Conservation (phyloP, 2,329 filamentous ascomycete genomes). For the Ophiostoma ips region DNA sequence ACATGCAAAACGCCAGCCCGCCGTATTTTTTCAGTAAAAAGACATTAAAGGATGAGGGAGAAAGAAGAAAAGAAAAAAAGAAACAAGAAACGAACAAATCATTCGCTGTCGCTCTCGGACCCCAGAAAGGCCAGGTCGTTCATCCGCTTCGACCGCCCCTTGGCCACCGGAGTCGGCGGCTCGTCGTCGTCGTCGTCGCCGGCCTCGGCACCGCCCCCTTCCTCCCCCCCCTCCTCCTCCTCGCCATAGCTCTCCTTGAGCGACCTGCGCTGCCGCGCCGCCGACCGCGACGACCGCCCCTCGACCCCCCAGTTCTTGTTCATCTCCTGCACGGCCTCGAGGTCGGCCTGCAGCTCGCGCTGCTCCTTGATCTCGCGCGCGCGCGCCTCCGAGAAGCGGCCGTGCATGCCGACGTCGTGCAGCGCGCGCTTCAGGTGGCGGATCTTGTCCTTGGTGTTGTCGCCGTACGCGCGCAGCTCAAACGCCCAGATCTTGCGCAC, state of each 20-base stretch:
- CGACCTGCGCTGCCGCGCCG: conserved; percentile 12
- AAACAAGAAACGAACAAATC: background rate
- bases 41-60: background rate
- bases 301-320: conserved; percentile 62
- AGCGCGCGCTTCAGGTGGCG: conserved; percentile 68
- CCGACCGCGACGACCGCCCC: conserved; percentile 26
- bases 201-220: conserved; percentile 13
- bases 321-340: conserved; percentile 74
- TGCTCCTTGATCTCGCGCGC: conserved; percentile 78
- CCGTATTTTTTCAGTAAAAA: background rate
- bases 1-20: too few species aligned
- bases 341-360: conserved; percentile 69
- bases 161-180: conserved; percentile 16
- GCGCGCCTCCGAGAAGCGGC: conserved; percentile 72
- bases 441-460: conserved; percentile 66
- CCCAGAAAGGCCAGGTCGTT: conserved; percentile 50
- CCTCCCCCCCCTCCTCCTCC: conserved; percentile 19
- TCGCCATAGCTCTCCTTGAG: conserved; percentile 25
- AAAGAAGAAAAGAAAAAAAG: background rate
- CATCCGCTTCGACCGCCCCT: conserved; percentile 32
- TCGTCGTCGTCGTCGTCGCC: conserved; percentile 20
- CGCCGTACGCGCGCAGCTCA: conserved; percentile 61
- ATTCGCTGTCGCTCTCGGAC: conserved; percentile 47
- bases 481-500: conserved; percentile 83
- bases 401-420: conserved; percentile 71